Evolutionary conservation across 1,284 basidiomycete species (phyloP).

Genomic region (Ceratobasidium sp.): DNA sequence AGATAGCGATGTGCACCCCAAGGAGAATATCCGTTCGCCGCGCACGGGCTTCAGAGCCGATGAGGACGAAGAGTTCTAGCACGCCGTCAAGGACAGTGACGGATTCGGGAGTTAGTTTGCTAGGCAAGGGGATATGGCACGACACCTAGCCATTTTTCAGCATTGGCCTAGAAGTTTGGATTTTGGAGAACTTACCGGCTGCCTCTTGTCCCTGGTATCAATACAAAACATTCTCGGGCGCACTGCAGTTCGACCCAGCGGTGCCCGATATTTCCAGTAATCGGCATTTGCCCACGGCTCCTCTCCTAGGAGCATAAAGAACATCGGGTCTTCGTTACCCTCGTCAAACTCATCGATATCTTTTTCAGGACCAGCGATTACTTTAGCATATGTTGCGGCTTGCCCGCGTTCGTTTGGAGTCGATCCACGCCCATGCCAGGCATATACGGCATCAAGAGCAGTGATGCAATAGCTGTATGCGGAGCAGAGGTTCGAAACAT

Average conservation of each 20-base stretch:
- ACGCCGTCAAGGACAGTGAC: slow-evolving; percentile 73
- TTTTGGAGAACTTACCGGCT: slow-evolving; percentile 51
- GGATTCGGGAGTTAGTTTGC: slow-evolving; percentile 47
- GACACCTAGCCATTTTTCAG: not conserved
- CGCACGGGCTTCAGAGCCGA: slow-evolving; percentile 68
- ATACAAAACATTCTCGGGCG: slow-evolving; percentile 51
- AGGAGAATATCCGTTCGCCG: slow-evolving; percentile 65
- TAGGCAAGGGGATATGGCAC: slow-evolving; percentile 29
- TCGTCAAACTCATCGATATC: slow-evolving; percentile 64
- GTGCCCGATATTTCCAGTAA: slow-evolving; percentile 74
- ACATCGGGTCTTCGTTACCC: slow-evolving; percentile 70
- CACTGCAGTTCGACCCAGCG: slow-evolving; percentile 55
- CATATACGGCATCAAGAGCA: slow-evolving; percentile 70
- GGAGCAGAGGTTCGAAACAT: slow-evolving; percentile 73
- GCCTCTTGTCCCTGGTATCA: slow-evolving; percentile 51
- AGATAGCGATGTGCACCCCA: slow-evolving; percentile 63
- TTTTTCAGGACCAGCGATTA: slow-evolving; percentile 54
- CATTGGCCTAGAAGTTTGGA: not conserved
- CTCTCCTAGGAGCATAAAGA: slow-evolving; percentile 81
- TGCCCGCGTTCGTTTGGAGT: slow-evolving; percentile 62
- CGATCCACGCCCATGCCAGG: slow-evolving; percentile 80
- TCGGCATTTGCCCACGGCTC: slow-evolving; percentile 74
- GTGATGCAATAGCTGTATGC: slow-evolving; percentile 78
- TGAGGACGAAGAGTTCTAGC: slow-evolving; percentile 78
- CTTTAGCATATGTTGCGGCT: slow-evolving; percentile 65